Evolutionary conservation across 208 protist genomes (phyloP), one percentile per base, ranked within the genome.

Genomic region (Acanthamoeba healyi): DNA sequence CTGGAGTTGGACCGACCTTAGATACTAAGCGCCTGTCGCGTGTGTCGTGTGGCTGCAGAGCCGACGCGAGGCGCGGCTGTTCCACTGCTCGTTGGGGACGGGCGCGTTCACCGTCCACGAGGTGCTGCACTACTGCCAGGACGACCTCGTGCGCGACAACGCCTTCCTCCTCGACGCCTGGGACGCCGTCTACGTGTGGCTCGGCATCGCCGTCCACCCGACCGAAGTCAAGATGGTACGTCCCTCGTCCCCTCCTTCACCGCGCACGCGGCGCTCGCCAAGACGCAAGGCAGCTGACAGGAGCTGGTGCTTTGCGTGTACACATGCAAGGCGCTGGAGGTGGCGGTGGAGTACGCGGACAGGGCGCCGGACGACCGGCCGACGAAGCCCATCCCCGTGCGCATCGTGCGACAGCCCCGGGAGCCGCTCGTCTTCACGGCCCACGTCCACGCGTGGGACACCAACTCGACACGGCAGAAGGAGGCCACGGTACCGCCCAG

Each of bases 61-160:
- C 9, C 65, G 42, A 10, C 34, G 67, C 1, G 61, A 95, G 46
- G 49, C 88, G 29, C 94, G 94, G 36, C 54, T 95, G 26, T 95
- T 95, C 86, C 94, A 95, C 51, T 95, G 94, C 34, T 95, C 91
- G 44, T 32, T 89, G 29, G 94, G 58, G 14, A 89, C 42, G 26
- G 94, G 94, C 84, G 42, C 72, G 15, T 94, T 86, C 77, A 17
- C 17, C 3, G 42, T 51, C 77, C 42, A 61, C 42, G 77, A 63
- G 51, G 42, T 61, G 46, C 34, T 22, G 9, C 29, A 51, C 92
- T 95, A 93, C 94, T 67, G 38, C 51, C 94, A 95, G 91, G 94
- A 95, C 72, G 94, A 95, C 84, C 88, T 95, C n/a, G 40, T 44
- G 29, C 19, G 46, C 63, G 94, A 95, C 74, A 65, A 95, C 79